Evolutionary conservation across 1,284 basidiomycete genomes (phyloP).

Genomic region (Cryptococcus hybrid): DNA sequence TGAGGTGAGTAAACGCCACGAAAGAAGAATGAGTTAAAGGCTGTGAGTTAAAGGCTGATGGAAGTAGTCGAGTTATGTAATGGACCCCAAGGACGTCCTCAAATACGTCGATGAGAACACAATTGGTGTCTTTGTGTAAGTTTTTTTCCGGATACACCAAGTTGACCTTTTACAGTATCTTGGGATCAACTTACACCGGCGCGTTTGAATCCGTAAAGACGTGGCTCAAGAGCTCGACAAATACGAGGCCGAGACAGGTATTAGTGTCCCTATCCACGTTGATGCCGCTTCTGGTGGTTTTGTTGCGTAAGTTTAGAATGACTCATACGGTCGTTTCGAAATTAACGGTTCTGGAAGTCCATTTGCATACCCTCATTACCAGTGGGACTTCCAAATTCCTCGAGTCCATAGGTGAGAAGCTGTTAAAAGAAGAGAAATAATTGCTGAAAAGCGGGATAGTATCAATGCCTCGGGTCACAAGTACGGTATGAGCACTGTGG

Average conservation of each 20-base stretch:
- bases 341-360: slow-evolving; percentile 16
- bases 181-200: slow-evolving; percentile 78
- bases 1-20: slow-evolving; percentile 56
- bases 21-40: not conserved
- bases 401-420: slow-evolving; percentile 56
- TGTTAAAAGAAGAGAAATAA: not conserved
- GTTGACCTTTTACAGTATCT: slow-evolving; percentile 15
- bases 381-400: slow-evolving; percentile 83
- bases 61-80: slow-evolving; percentile 65
- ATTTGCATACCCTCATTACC: slow-evolving; percentile 61
- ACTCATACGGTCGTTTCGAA: too few species aligned
- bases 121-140: slow-evolving; percentile 37
- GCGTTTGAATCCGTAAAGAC: slow-evolving; percentile 86
- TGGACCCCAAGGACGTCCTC: slow-evolving; percentile 81
- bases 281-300: slow-evolving; percentile 66
- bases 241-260: slow-evolving; percentile 77
- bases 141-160: not conserved
- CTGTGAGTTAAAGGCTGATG: slow-evolving; percentile 2
- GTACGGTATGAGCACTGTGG: slow-evolving; percentile 75
- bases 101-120: slow-evolving; percentile 88
- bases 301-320: slow-evolving; percentile 55
- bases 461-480: slow-evolving; percentile 75
- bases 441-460: slow-evolving; percentile 22
- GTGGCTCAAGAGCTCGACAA: slow-evolving; percentile 82
- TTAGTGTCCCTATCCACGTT: slow-evolving; percentile 77